Evolutionary conservation across 2,329 filamentous ascomycete species (phyloP), one percentile per base, ranked within the genome.

Genomic region (Claviceps sorghi): DNA sequence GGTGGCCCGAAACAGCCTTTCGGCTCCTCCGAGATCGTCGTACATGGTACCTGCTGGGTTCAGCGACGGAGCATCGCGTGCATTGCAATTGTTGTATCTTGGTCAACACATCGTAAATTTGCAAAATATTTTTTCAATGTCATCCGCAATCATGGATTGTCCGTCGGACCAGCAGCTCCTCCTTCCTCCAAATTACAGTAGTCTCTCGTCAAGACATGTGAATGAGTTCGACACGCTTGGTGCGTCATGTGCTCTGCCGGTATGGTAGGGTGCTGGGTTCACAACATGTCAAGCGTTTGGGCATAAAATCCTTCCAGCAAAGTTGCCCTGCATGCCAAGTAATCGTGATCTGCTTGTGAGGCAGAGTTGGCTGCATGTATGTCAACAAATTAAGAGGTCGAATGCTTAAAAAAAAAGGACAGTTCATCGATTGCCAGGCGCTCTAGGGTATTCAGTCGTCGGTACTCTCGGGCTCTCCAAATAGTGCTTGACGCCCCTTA

Each of bases 21-120:
- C 49, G 49, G 49, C 49, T 40, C 10, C 40, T 8, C 49, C 49
- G 49, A 51, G 5, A 45, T 19, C 30, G 49, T 51, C 13, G 48
- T 49, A 21, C 19, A 13, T 21, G 17, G 36, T 38, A 5, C 8
- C 47, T 42, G n/a, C n/a, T 42, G 36, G 30, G 11, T 26, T 48
- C 41, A 6, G 29, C 49, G 13, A 21, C 5, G 17, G 22, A 19
- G 15, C 5, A 34, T 17, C n/a, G 19, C 9, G 17, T 36, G 15
- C 30, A 36, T 29, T 21, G 8, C 10, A 19, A 46, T 30, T 45
- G 32, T 10, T 40, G 19, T 29, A 36, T 43, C 32, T n/a, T n/a
- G 22, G 13, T 19, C 21, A 13, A n/a, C 32, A 30, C 1, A 11
- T 15, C 10, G 1, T 19, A 48, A 6, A 13, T 2, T 29, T 30